Conservation (phyloP, 257 asterid genomes). For the Euphrasia confusa region DNA sequence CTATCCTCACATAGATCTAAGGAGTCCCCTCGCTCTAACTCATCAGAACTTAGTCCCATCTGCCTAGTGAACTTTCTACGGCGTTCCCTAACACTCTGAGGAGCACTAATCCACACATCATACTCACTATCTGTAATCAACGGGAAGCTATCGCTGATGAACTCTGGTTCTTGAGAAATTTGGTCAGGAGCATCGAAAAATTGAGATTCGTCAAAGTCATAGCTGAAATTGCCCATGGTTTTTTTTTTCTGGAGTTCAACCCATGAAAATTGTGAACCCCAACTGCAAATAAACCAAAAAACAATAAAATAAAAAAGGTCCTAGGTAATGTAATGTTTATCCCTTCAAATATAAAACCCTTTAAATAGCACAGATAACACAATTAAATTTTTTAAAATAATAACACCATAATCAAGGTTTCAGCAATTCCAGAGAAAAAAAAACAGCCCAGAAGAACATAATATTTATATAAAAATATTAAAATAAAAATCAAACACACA, state of each 20-base stretch:
- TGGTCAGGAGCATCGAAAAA: conserved; percentile 73
- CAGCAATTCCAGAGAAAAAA: conserved; percentile 34
- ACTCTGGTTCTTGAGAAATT: conserved; percentile 44
- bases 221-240: conserved; percentile 58
- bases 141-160: conserved; percentile 18
- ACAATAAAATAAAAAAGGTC: conserved; percentile 25
- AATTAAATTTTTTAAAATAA: conserved; percentile 23
- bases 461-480: conserved; percentile 17
- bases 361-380: conserved; percentile 26
- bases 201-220: conserved; percentile 42
- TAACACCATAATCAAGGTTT: conserved; percentile 46
- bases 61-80: conserved; percentile 50
- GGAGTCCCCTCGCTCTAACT: conserved; percentile 26
- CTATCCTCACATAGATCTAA: conserved; percentile 17
- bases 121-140: conserved; percentile 33
- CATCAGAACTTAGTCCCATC: conserved; percentile 43
- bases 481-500: conserved; percentile 18
- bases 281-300: conserved; percentile 33
- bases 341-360: conserved; percentile 43
- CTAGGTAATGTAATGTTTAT: conserved; percentile 50
- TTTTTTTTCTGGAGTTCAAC: conserved; percentile 56
- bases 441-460: conserved; percentile 32
- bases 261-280: conserved; percentile 48
- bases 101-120: conserved; percentile 71
- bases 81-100: conserved; percentile 74